These are phyloP conservation scores for Anethum foeniculum DNA, from an alignment of 140 eudicot genomes.

Conservation along the genomic window DNA sequence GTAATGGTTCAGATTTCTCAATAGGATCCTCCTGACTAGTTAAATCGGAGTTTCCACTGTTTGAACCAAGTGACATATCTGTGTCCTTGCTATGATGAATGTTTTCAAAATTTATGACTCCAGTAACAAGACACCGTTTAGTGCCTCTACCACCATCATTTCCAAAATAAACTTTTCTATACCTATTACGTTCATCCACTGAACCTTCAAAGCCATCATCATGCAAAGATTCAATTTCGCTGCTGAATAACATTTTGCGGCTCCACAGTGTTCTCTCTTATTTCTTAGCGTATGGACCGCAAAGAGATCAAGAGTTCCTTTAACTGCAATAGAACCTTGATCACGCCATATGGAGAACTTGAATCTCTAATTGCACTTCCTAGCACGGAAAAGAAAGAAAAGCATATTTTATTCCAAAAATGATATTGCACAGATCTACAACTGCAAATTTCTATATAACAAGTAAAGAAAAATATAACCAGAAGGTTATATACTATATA, in stretches of 20 bases:
- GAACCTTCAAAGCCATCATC: constrained; percentile 76
- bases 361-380: not conserved
- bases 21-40: constrained; percentile 41
- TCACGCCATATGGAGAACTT: not conserved
- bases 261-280: constrained; percentile 14
- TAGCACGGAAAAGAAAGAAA: constrained; percentile 12
- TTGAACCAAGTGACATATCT: constrained; percentile 35
- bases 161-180: constrained; percentile 55
- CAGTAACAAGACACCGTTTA: constrained; percentile 38
- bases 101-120: constrained; percentile 29
- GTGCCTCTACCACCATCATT: constrained; percentile 26
- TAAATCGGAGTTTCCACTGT: constrained; percentile 53
- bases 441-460: not conserved
- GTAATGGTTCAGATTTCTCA: constrained; percentile 18
- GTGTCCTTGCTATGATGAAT: constrained; percentile 21
- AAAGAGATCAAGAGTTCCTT: constrained; percentile 6
- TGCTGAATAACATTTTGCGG: constrained; percentile 34
- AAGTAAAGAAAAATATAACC: not conserved
- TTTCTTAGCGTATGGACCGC: constrained; percentile 18
- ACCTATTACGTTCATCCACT: constrained; percentile 44
- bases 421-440: not conserved
- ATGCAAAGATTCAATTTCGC: constrained; percentile 35
- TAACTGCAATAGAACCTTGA: constrained; percentile 9
- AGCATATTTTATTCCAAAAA: constrained; percentile 3
- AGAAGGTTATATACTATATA: not conserved